These are phyloP conservation scores for Blastobotrys serpentis DNA, from an alignment of 1,139 yeast genomes.

Conservation along the genomic window DNA sequence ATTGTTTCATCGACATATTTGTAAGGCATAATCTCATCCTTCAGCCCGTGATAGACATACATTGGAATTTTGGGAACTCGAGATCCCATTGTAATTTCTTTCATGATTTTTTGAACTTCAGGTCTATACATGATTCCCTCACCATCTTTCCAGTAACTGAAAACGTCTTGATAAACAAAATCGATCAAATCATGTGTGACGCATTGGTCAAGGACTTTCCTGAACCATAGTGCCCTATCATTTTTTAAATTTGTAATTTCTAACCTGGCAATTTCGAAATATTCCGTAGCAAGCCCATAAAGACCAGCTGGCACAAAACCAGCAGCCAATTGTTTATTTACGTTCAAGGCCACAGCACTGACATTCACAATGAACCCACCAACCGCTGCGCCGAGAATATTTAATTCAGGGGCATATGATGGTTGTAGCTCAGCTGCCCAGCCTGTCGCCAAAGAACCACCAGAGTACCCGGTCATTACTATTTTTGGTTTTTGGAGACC, in stretches of 20 bases:
- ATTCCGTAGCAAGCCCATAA: conserved; percentile 34
- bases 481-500: conserved; percentile 19
- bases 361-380: conserved; percentile 33
- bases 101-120: conserved; percentile 11
- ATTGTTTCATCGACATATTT: conserved; percentile 25
- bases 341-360: conserved; percentile 22
- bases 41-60: conserved; percentile 31
- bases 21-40: conserved; percentile 30
- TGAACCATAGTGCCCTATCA: conserved; percentile 15
- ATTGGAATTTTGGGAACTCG: conserved; percentile 28
- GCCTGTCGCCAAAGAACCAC: conserved; percentile 35
- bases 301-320: conserved; percentile 35
- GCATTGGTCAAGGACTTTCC: conserved; percentile 22
- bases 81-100: conserved; percentile 23
- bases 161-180: conserved; percentile 25
- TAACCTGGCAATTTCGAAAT: conserved; percentile 24
- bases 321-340: conserved; percentile 26
- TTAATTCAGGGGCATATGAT: conserved; percentile 34
- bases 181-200: conserved; percentile 22
- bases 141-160: conserved; percentile 27
- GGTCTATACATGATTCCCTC: conserved; percentile 19
- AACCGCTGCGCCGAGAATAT: conserved; percentile 29
- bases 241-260: conserved; percentile 18
- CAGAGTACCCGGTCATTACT: conserved; percentile 36
- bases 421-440: conserved; percentile 35